Evolutionary conservation across 1,284 basidiomycete genomes (phyloP).

Genomic region (Ustilago xerochloae): DNA sequence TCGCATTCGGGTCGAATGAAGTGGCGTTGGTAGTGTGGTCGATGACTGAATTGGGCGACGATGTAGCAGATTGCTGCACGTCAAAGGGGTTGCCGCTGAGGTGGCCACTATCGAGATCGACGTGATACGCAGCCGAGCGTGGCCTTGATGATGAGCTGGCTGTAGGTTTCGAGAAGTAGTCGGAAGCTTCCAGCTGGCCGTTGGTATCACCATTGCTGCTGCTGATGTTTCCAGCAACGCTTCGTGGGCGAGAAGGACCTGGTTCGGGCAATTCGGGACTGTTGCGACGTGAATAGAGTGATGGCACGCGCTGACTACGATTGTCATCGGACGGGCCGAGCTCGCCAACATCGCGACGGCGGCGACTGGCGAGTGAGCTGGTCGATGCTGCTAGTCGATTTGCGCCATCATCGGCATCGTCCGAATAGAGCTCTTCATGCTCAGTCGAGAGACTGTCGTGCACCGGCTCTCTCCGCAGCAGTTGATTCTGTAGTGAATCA

Average conservation of each 20-base stretch:
- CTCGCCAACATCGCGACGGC: slow-evolving; percentile 23
- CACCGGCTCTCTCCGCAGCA: slow-evolving; percentile 51
- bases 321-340: slow-evolving; percentile 11
- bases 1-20: not conserved
- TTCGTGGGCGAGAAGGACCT: slow-evolving; percentile 34
- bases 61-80: slow-evolving; percentile 5
- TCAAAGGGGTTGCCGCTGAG: slow-evolving; percentile 36
- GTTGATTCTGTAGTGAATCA: slow-evolving; percentile 59
- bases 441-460: slow-evolving; percentile 24
- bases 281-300: slow-evolving; percentile 48
- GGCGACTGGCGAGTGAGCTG: slow-evolving; percentile 26
- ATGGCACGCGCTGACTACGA: slow-evolving; percentile 27
- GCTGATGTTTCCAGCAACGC: slow-evolving; percentile 10
- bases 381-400: not conserved
- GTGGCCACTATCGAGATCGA: slow-evolving; percentile 43
- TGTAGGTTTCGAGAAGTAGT: slow-evolving; percentile 31
- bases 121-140: slow-evolving; percentile 23
- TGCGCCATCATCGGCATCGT: slow-evolving; percentile 15
- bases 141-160: slow-evolving; percentile 7
- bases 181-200: slow-evolving; percentile 15
- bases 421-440: slow-evolving; percentile 11
- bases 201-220: no score
- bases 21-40: not conserved
- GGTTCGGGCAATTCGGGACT: slow-evolving; percentile 38
- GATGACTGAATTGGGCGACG: slow-evolving; percentile 24